These are phyloP conservation scores for Bothriochloa decipiens DNA, from an alignment of 176 grass and related monocot genomes.

Conservation along the genomic window DNA sequence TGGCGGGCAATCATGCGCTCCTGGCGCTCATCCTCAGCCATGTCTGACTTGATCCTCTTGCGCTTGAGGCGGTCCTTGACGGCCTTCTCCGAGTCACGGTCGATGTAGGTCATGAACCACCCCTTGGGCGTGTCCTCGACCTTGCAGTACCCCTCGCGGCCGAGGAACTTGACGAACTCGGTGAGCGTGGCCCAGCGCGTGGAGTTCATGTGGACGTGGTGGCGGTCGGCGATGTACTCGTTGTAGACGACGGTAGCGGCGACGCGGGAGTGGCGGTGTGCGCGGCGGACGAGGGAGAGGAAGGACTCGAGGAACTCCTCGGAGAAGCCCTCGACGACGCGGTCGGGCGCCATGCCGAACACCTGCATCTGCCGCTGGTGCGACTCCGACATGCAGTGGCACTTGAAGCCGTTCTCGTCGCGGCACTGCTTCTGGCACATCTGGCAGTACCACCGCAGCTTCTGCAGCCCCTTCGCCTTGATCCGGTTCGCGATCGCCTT, in stretches of 20 bases:
- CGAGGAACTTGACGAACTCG: slow-evolving; percentile 83
- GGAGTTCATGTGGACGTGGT: slow-evolving; percentile 92
- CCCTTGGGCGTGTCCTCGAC: slow-evolving; percentile 97
- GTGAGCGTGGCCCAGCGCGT: slow-evolving; percentile 79
- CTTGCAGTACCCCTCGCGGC: slow-evolving; percentile 70
- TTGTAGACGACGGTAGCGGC: slow-evolving; percentile 92
- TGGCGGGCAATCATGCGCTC: slow-evolving; percentile 75
- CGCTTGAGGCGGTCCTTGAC: slow-evolving; percentile 88
- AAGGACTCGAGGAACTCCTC: slow-evolving; percentile 76
- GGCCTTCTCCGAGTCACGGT: slow-evolving; percentile 75
- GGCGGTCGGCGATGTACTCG: slow-evolving; percentile 73
- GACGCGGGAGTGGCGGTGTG: slow-evolving; percentile 79
- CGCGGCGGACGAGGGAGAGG: slow-evolving; percentile 67
- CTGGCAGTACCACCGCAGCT: slow-evolving; percentile 97
- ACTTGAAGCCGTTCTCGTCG: slow-evolving; percentile 95
- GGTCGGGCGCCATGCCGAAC: slow-evolving; percentile 80
- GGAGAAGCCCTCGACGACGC: slow-evolving; percentile 71
- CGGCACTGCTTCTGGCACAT: slow-evolving; percentile 98
- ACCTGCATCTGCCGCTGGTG: slow-evolving; percentile 99
- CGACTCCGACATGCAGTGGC: slow-evolving; percentile 91
- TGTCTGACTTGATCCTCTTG: slow-evolving; percentile 73
- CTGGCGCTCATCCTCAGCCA: slow-evolving; percentile 82
- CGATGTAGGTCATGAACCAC: slow-evolving; percentile 94
- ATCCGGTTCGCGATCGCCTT: slow-evolving; percentile 93
- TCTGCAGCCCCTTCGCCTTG: slow-evolving; percentile 92